phyloP scores from a whole-genome alignment of 768 basidiomycete genomes.

The Panaeolus cyanescens region DNA sequence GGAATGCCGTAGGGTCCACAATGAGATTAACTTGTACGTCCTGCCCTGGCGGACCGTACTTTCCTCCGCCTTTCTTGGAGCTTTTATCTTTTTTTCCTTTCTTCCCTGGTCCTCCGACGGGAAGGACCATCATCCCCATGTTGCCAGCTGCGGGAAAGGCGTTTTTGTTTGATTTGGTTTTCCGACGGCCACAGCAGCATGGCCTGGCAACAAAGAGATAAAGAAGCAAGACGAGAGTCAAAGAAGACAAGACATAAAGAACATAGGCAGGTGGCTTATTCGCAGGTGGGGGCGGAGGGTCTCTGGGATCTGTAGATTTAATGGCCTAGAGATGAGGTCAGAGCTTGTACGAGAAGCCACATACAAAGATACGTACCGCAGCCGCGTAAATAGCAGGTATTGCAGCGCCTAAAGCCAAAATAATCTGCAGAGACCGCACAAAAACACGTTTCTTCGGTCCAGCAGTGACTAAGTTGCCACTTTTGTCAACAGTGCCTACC shows the following conservation, averaged over 20 bases:
- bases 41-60: slow-evolving; percentile 30
- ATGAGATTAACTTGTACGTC: slow-evolving; percentile 76
- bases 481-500: slow-evolving; percentile 59
- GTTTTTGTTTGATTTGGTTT: slow-evolving; percentile 16
- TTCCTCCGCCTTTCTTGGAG: slow-evolving; percentile 32
- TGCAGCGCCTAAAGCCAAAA: slow-evolving; percentile 52
- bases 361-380: slow-evolving; percentile 41
- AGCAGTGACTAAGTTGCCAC: slow-evolving; percentile 60
- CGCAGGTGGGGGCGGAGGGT: slow-evolving; percentile 51
- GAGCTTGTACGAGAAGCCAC: slow-evolving; percentile 1
- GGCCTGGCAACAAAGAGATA: slow-evolving; percentile 62
- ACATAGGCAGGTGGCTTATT: slow-evolving; percentile 54
- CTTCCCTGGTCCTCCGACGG: slow-evolving; percentile 44
- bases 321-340: slow-evolving; percentile 43
- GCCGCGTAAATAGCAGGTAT: slow-evolving; percentile 65
- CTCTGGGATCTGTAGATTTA: slow-evolving; percentile 43
- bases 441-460: slow-evolving; percentile 62
- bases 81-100: slow-evolving; percentile 43
- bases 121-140: slow-evolving; percentile 67
- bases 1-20: slow-evolving; percentile 65
- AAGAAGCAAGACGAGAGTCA: slow-evolving; percentile 51
- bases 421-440: slow-evolving; percentile 47
- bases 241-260: slow-evolving; percentile 57
- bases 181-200: slow-evolving; percentile 46
- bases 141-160: slow-evolving; percentile 40